Evolutionary conservation across 306 rosid species (phyloP).

Genomic region (Rosa lucieae): DNA sequence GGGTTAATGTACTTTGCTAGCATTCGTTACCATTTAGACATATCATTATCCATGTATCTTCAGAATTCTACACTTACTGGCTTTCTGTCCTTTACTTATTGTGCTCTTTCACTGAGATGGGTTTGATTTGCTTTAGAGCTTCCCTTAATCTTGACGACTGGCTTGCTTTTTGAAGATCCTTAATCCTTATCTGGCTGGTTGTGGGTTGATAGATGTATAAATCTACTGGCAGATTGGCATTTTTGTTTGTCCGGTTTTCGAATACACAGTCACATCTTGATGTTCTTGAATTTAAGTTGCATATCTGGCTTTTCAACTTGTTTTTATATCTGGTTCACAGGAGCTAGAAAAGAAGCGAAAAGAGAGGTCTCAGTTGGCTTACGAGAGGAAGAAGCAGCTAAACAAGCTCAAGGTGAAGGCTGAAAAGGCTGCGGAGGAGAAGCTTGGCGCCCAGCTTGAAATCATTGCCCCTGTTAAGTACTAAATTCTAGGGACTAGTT

Average conservation of each 20-base stretch:
- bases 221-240: background rate
- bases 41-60: no score
- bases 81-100: no score
- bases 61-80: no score
- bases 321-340: slow-evolving; percentile 20
- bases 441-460: slow-evolving; percentile 56
- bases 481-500: slow-evolving; percentile 23
- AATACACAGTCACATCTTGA: no score
- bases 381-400: slow-evolving; percentile 66
- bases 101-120: background rate
- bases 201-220: background rate
- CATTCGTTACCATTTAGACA: no score
- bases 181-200: background rate
- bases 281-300: no score
- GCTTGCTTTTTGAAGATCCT: background rate
- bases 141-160: background rate
- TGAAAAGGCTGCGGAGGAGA: slow-evolving; percentile 53
- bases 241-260: no score
- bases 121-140: no score
- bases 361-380: slow-evolving; percentile 41
- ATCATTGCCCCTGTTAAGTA: slow-evolving; percentile 56
- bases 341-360: slow-evolving; percentile 70
- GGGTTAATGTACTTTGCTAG: no score
- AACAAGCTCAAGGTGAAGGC: slow-evolving; percentile 40
- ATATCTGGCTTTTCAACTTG: background rate